phyloP scores from a whole-genome alignment of 2,329 filamentous ascomycete species.

The Cladosporium cucumerinum region DNA sequence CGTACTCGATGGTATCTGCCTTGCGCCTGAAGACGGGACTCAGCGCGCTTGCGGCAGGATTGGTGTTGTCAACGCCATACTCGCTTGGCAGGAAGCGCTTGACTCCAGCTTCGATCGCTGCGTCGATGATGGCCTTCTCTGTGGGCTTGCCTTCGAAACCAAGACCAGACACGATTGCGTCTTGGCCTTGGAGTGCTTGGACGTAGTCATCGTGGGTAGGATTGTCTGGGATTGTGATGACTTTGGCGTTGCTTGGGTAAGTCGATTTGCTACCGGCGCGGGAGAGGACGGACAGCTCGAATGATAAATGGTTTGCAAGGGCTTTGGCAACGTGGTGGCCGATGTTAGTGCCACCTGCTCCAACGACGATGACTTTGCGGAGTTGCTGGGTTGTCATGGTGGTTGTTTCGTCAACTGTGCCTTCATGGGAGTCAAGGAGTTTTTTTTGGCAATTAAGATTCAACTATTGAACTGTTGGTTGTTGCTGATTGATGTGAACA shows the following conservation, averaged over 20 bases:
- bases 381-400: neutral
- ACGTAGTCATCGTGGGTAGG: slow-evolving; percentile 30
- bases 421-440: neutral
- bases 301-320: slow-evolving; percentile 17
- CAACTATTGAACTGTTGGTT: neutral
- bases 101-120: slow-evolving; percentile 40
- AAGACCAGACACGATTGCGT: slow-evolving; percentile 38
- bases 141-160: slow-evolving; percentile 29
- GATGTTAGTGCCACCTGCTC: slow-evolving; percentile 23
- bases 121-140: slow-evolving; percentile 38
- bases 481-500: neutral
- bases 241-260: slow-evolving; percentile 16
- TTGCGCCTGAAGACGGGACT: slow-evolving; percentile 36
- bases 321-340: slow-evolving; percentile 20
- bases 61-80: slow-evolving; percentile 39
- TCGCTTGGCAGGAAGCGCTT: slow-evolving; percentile 42
- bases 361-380: slow-evolving; percentile 21
- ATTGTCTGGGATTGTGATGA: slow-evolving; percentile 17
- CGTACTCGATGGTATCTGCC: slow-evolving; percentile 33
- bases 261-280: slow-evolving; percentile 19
- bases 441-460: neutral
- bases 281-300: slow-evolving; percentile 19
- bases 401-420: neutral
- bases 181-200: slow-evolving; percentile 34
- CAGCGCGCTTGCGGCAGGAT: slow-evolving; percentile 29